A percentile compares a stretch with the other conserved stretches of the same genome.
Evolutionary conservation across 2,329 filamentous ascomycete species (phyloP).

Genomic region (Tolypocladium cylindrosporum): DNA sequence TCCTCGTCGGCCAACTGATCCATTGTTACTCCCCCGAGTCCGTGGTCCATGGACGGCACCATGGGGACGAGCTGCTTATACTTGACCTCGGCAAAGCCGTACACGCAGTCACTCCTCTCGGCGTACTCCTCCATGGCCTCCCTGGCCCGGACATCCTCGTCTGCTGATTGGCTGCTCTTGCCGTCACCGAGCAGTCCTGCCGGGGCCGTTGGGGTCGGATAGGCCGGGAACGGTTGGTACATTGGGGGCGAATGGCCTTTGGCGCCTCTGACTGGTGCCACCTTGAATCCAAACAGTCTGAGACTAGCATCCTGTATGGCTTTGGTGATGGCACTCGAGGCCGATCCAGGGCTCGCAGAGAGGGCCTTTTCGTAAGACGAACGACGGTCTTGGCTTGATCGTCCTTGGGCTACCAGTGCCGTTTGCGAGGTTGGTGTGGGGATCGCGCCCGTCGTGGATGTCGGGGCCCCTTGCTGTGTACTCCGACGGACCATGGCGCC

Average conservation of each 20-base stretch:
- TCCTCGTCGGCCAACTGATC: conserved; percentile 49
- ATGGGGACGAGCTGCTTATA: conserved; percentile 93
- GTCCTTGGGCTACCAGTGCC: conserved; percentile 63
- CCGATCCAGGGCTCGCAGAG: conserved; percentile 60
- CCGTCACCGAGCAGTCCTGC: conserved; percentile 58
- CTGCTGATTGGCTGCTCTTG: conserved; percentile 42
- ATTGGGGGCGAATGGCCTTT: conserved; percentile 65
- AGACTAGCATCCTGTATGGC: conserved; percentile 87
- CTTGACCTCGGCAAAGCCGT: conserved; percentile 96
- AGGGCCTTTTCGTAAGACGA: conserved; percentile 69
- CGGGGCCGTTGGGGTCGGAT: conserved; percentile 57
- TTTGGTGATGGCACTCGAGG: conserved; percentile 87
- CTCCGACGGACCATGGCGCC: conserved; percentile 62
- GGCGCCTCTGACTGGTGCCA: conserved; percentile 52
- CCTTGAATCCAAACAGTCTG: conserved; percentile 61
- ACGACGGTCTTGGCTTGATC: conserved; percentile 61
- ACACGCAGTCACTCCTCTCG: conserved; percentile 89
- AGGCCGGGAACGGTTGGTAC: conserved; percentile 76
- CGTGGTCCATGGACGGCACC: conserved; percentile 66
- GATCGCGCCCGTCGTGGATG: conserved; percentile 59
- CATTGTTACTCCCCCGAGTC: conserved; percentile 50
- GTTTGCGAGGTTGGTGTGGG: conserved; percentile 58
- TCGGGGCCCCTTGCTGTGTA: conserved; percentile 66
- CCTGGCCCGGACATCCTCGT: conserved; percentile 72
- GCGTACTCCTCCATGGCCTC: conserved; percentile 85